These are phyloP conservation scores for Ogataea minuta DNA, from an alignment of 805 yeast species.

Conservation along the genomic window DNA sequence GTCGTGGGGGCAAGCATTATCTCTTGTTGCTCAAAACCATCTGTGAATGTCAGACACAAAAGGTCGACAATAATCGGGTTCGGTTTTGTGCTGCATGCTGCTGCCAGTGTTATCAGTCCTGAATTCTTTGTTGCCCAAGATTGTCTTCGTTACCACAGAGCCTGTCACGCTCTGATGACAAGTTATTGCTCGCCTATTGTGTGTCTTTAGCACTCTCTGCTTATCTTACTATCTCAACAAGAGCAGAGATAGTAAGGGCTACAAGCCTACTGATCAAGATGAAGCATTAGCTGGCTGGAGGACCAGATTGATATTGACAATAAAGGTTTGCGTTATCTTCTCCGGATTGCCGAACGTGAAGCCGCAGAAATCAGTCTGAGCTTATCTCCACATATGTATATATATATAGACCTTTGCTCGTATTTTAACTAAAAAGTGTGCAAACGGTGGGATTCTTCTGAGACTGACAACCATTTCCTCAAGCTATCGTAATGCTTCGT, in stretches of 20 bases:
- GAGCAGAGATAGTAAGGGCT: slow-evolving; percentile 37
- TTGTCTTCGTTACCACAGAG: slow-evolving; percentile 44
- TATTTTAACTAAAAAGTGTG: no score
- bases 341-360: not conserved
- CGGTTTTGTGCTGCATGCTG: slow-evolving; percentile 45
- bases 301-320: slow-evolving; percentile 33
- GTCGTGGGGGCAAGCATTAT: slow-evolving; percentile 16
- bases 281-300: slow-evolving; percentile 32
- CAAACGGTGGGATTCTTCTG: no score
- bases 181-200: slow-evolving; percentile 6
- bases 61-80: slow-evolving; percentile 44
- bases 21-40: slow-evolving; percentile 23
- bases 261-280: slow-evolving; percentile 28
- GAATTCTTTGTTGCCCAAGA: slow-evolving; percentile 43
- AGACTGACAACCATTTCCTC: no score
- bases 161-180: slow-evolving; percentile 29
- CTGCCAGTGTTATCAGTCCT: slow-evolving; percentile 53
- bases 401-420: no score
- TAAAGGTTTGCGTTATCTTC: slow-evolving; percentile 26
- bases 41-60: slow-evolving; percentile 43
- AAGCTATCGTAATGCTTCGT: no score
- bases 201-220: slow-evolving; percentile 15
- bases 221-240: slow-evolving; percentile 38
- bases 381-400: no score
- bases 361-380: no score